Evolutionary conservation across 2,329 filamentous ascomycete genomes (phyloP).

Genomic region (Pseudogymnoascus sp.): DNA sequence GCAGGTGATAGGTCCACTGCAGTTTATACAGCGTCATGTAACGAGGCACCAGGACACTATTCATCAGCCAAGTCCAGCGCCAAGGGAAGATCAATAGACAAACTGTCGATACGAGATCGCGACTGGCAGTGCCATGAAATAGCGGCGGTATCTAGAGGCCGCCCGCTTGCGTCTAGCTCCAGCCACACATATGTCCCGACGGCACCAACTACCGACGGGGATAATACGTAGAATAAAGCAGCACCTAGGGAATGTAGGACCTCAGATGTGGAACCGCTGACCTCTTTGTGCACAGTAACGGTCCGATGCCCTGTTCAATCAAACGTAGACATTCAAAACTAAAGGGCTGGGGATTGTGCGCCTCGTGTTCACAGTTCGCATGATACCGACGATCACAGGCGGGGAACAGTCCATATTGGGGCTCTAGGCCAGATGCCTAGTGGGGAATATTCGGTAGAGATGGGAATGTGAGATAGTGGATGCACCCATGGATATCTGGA

Average conservation of each 20-base stretch:
- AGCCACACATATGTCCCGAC: not conserved
- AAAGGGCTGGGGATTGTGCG: not conserved
- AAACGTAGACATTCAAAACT: not conserved
- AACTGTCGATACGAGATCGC: not conserved
- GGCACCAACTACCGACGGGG: not conserved
- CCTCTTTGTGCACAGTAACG: not conserved
- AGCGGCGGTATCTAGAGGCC: not conserved
- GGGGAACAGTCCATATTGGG: not conserved
- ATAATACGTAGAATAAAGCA: not conserved
- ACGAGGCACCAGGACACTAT: not conserved
- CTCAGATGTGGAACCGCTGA: not conserved
- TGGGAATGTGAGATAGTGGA: not conserved
- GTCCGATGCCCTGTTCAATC: not conserved
- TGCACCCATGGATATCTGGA: not conserved
- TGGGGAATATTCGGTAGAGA: not conserved
- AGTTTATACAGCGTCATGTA: not conserved
- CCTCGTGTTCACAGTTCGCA: not conserved
- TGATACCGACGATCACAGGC: slow-evolving; percentile 3
- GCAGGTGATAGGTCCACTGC: not conserved
- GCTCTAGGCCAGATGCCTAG: not conserved
- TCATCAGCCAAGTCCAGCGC: not conserved
- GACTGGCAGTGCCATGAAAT: not conserved
- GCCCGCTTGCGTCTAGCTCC: not conserved
- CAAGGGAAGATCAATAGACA: not conserved
- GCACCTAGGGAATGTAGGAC: not conserved